Evolutionary conservation across 805 yeast genomes (phyloP).

Genomic region (Spathaspora sp.): DNA sequence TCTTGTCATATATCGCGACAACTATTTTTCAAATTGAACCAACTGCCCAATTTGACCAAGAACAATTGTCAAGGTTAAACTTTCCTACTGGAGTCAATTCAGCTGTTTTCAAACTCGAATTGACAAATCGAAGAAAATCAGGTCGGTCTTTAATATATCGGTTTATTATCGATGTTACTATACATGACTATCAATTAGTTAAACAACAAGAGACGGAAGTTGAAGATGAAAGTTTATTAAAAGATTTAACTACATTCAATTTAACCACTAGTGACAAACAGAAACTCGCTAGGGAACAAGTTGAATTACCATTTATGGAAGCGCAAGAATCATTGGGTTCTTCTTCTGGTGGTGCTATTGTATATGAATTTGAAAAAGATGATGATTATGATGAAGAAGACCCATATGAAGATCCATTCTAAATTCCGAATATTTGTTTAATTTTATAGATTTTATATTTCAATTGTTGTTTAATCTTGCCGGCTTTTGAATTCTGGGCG

Average conservation of each 20-base stretch:
- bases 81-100: slow-evolving; percentile 54
- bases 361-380: slow-evolving; percentile 92
- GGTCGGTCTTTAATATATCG: slow-evolving; percentile 68
- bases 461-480: slow-evolving; percentile 8
- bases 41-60: slow-evolving; percentile 34
- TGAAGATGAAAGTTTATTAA: slow-evolving; percentile 54
- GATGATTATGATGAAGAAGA: slow-evolving; percentile 98
- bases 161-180: slow-evolving; percentile 48
- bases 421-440: slow-evolving; percentile 5
- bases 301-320: slow-evolving; percentile 84
- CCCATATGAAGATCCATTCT: slow-evolving; percentile 95
- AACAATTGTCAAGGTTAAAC: slow-evolving; percentile 43
- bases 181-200: slow-evolving; percentile 39
- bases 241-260: slow-evolving; percentile 84
- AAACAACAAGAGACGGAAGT: slow-evolving; percentile 21
- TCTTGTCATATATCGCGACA: slow-evolving; percentile 71
- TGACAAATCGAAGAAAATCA: slow-evolving; percentile 75
- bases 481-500: slow-evolving; percentile 11
- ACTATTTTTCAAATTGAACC: slow-evolving; percentile 65
- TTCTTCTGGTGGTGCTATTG: slow-evolving; percentile 80
- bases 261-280: slow-evolving; percentile 73
- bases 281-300: slow-evolving; percentile 73
- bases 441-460: background rate
- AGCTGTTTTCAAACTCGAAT: slow-evolving; percentile 39
- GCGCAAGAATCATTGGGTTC: slow-evolving; percentile 69